Evolutionary conservation across 2,329 filamentous ascomycete species (phyloP), one percentile per base, ranked within the genome.

Genomic region (Exophiala alcalophila): DNA sequence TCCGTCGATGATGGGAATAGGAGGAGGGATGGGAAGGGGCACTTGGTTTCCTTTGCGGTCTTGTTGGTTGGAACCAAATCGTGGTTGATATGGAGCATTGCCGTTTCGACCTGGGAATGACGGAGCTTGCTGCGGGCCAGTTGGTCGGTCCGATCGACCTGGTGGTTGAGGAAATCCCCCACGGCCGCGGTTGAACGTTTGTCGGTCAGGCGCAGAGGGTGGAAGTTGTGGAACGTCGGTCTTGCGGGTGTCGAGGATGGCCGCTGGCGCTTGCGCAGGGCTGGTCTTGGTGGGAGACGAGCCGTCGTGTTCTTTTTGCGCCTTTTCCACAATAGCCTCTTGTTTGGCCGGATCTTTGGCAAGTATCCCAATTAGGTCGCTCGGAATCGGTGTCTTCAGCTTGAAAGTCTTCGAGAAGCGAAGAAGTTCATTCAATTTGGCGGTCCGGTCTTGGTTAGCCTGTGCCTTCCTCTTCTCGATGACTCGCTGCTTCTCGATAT

Each of bases 281-380:
- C 47, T 56, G 39, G 47, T 41, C 5, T 57, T 52, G 10, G 59
- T 49, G 12, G 65, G 59, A 28, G 69, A 60, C 50, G 77, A 70
- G 30, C 73, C 68, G 43, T 87, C 81, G 2, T 81, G 82, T 54
- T 91, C 84, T 59, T 81, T 79, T 48, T 86, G 80, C 1, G 88
- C 88, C 65, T 90, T 94, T 57, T 89, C 84, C 59, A 95, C 84
- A 51, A 98, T 97, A 60, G 90, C 81, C 59, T 89, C 82, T 66
- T 97, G 92, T 69, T 96, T 98, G 31, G 73, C 77, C n/a, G 89
- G 89, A 61, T 98, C 92, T 63, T 97, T 98, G 45, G 92, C 91
- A 48, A 98, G 84, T 54, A 98, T 98, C 1, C 87, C 84, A 19
- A 98, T 89, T 24, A 98, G 69, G 64, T 98, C 92, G 37, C 79